A percentile compares a stretch with the other conserved stretches of the same genome.
phyloP scores from a whole-genome alignment of 257 asterid species.

The Jacaranda copaia region DNA sequence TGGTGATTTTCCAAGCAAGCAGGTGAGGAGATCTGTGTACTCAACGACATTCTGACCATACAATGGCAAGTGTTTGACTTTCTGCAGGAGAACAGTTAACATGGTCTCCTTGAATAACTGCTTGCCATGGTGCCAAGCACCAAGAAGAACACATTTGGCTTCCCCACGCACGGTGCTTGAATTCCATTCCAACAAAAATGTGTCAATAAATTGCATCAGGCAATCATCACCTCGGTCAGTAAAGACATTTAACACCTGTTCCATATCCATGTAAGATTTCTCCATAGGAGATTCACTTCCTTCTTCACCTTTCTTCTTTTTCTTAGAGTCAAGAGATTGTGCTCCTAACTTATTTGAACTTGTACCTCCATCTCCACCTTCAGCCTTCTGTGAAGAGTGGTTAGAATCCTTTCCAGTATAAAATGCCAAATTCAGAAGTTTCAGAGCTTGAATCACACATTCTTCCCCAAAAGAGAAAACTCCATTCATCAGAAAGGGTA shows the following conservation, averaged over 20 bases:
- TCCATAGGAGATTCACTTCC: slow-evolving; percentile 75
- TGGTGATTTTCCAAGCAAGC: slow-evolving; percentile 80
- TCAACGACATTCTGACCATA: slow-evolving; percentile 92
- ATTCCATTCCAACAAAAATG: slow-evolving; percentile 94
- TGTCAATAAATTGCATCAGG: slow-evolving; percentile 81
- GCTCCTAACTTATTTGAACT: slow-evolving; percentile 68
- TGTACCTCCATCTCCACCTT: slow-evolving; percentile 67
- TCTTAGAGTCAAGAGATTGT: slow-evolving; percentile 77
- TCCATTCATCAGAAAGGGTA: slow-evolving; percentile 83
- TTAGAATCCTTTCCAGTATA: slow-evolving; percentile 82
- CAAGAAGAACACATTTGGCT: slow-evolving; percentile 86
- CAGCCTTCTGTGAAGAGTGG: slow-evolving; percentile 78
- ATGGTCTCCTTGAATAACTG: slow-evolving; percentile 75
- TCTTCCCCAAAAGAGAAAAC: slow-evolving; percentile 93
- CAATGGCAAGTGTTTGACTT: slow-evolving; percentile 81
- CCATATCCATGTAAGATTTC: slow-evolving; percentile 96
- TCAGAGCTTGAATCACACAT: slow-evolving; percentile 84
- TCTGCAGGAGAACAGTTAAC: slow-evolving; percentile 79
- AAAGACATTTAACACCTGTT: slow-evolving; percentile 75
- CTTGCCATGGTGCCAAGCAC: slow-evolving; percentile 96
- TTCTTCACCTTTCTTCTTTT: slow-evolving; percentile 97
- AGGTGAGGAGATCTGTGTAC: slow-evolving; percentile 84
- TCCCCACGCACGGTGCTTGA: slow-evolving; percentile 92
- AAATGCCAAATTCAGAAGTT: slow-evolving; percentile 87
- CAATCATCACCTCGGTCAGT: slow-evolving; percentile 77